phyloP scores from a whole-genome alignment of 441 rosid species.

The Brassica hybrid region DNA sequence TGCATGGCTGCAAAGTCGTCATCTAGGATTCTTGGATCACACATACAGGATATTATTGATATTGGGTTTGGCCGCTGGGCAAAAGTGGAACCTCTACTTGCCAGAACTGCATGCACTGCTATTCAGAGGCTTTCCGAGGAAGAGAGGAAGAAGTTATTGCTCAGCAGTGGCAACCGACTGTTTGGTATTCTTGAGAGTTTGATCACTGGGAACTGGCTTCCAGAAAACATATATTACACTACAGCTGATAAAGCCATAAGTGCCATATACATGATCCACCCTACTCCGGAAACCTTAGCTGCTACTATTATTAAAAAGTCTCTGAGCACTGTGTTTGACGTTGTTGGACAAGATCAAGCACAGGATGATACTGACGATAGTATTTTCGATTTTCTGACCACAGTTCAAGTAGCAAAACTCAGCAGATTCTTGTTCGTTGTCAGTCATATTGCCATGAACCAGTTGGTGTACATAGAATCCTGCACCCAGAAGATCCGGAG shows the following conservation, averaged over 20 bases:
- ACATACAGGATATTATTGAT: conserved; percentile 94
- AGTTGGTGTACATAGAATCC: conserved; percentile 88
- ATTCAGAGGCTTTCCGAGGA: conserved; percentile 86
- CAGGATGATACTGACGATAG: conserved; percentile 48
- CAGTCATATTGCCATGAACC: conserved; percentile 97
- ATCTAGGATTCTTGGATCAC: conserved; percentile 75
- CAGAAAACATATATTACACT: conserved; percentile 88
- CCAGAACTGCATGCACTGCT: conserved; percentile 91
- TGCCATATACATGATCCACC: conserved; percentile 79
- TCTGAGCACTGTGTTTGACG: conserved; percentile 61
- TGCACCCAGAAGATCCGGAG: conserved; percentile 81
- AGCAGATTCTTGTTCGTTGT: conserved; percentile 78
- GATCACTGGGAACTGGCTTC: conserved; percentile 85
- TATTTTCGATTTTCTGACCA: conserved; percentile 46
- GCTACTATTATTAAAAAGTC: conserved; percentile 74
- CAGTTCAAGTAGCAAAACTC: conserved; percentile 77
- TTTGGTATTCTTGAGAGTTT: conserved; percentile 82
- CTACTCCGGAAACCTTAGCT: conserved; percentile 88
- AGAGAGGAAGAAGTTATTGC: conserved; percentile 77
- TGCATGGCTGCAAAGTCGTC: conserved; percentile 99
- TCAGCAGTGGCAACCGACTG: conserved; percentile 71
- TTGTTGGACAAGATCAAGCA: conserved; percentile 53
- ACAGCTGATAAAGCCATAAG: conserved; percentile 95
- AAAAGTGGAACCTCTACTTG: conserved; percentile 92
- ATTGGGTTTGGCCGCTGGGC: conserved; percentile 99